These are phyloP conservation scores for Psophocarpus tetragonolobus DNA, from an alignment of 306 rosid species.

Conservation along the genomic window DNA sequence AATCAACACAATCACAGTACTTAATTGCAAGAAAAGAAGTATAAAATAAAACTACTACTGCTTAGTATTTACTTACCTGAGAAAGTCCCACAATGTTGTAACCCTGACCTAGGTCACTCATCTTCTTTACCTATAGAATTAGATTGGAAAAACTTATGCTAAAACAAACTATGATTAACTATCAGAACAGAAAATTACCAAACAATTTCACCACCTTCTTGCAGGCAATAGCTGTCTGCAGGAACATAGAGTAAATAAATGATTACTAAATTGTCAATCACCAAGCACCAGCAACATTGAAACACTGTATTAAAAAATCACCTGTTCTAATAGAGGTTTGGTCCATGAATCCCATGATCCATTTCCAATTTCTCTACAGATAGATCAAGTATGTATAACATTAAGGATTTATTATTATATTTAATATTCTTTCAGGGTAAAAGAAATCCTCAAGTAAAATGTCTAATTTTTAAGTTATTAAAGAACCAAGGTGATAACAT, in stretches of 20 bases:
- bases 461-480: background rate
- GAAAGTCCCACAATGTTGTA: slow-evolving; percentile 94
- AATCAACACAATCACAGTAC: background rate
- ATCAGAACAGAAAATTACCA: slow-evolving; percentile 35
- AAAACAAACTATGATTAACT: slow-evolving; percentile 24
- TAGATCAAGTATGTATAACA: slow-evolving; percentile 27
- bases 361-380: slow-evolving; percentile 68
- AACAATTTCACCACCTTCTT: slow-evolving; percentile 65
- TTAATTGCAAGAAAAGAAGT: background rate
- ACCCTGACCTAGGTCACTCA: slow-evolving; percentile 66
- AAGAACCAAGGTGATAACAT: slow-evolving; percentile 1
- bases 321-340: slow-evolving; percentile 67
- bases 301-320: slow-evolving; percentile 33
- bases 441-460: background rate
- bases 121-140: slow-evolving; percentile 66
- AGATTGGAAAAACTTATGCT: slow-evolving; percentile 28
- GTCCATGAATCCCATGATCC: slow-evolving; percentile 82
- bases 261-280: slow-evolving; percentile 16
- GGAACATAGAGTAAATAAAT: slow-evolving; percentile 31
- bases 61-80: slow-evolving; percentile 55
- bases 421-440: background rate
- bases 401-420: slow-evolving; percentile 8
- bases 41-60: background rate
- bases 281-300: slow-evolving; percentile 20
- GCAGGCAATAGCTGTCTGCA: slow-evolving; percentile 74